Evolutionary conservation across 768 basidiomycete species (phyloP).

Genomic region (Serendipita sp.): DNA sequence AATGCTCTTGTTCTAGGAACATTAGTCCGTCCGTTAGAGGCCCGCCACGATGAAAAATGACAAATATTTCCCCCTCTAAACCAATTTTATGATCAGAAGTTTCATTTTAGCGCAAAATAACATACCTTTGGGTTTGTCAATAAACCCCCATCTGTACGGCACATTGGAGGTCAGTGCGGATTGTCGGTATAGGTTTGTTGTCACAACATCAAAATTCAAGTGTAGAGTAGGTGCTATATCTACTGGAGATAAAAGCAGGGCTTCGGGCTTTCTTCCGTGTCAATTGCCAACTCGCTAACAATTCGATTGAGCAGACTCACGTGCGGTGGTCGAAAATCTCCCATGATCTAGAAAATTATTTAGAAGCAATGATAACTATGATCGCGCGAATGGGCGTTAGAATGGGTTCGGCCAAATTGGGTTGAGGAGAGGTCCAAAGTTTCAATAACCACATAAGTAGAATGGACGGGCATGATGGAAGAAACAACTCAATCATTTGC

Average conservation of each 20-base stretch:
- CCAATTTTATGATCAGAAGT: not conserved
- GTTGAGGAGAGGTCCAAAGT: no score
- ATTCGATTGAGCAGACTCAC: not conserved
- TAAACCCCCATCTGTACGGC: conserved; percentile 57
- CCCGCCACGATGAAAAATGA: conserved; percentile 43
- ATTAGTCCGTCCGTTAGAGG: conserved; percentile 60
- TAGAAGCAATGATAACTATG: no score
- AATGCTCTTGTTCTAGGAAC: conserved; percentile 56
- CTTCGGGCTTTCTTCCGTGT: not conserved
- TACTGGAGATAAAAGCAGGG: not conserved
- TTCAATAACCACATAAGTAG: no score
- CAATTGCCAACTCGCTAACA: not conserved
- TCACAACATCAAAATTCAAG: not conserved
- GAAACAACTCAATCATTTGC: no score
- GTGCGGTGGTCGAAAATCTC: not conserved
- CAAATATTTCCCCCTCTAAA: conserved; percentile 46
- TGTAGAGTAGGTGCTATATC: not conserved
- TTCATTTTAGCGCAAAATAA: conserved; percentile 5
- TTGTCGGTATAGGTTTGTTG: not conserved
- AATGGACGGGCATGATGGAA: no score
- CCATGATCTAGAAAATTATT: not conserved
- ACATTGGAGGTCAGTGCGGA: conserved; percentile 14
- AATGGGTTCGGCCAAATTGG: no score
- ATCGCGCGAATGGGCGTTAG: no score
- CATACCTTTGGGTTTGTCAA: conserved; percentile 64